phyloP scores from a whole-genome alignment of 305 asterid genomes.

The Lippia alba region DNA sequence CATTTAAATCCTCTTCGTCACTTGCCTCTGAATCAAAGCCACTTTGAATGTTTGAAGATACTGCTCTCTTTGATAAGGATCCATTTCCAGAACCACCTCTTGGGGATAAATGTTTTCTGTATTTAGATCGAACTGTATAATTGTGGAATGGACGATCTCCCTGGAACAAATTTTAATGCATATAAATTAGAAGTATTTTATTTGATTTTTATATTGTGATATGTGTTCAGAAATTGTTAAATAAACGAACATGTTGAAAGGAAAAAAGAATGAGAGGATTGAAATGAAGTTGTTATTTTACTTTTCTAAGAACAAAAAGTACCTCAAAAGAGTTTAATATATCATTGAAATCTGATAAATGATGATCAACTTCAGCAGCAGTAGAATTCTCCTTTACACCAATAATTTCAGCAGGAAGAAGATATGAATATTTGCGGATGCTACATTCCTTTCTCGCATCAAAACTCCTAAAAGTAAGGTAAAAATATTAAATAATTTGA shows the following conservation, averaged over 20 bases:
- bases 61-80: slow-evolving; percentile 34
- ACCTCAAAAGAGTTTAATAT: slow-evolving; percentile 85
- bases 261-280: neutral
- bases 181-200: no score
- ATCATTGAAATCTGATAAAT: slow-evolving; percentile 67
- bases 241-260: no score
- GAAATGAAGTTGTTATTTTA: neutral
- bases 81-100: slow-evolving; percentile 42
- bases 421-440: slow-evolving; percentile 84
- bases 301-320: slow-evolving; percentile 25
- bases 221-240: neutral
- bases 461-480: slow-evolving; percentile 70
- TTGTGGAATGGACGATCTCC: slow-evolving; percentile 97
- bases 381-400: slow-evolving; percentile 64
- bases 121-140: slow-evolving; percentile 79
- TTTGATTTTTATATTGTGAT: no score
- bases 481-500: slow-evolving; percentile 21
- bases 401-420: slow-evolving; percentile 85
- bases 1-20: slow-evolving; percentile 52
- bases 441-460: slow-evolving; percentile 85
- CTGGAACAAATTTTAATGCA: slow-evolving; percentile 44
- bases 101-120: slow-evolving; percentile 54
- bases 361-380: slow-evolving; percentile 65
- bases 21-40: slow-evolving; percentile 52
- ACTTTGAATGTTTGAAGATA: slow-evolving; percentile 39